Evolutionary conservation across 768 basidiomycete species (phyloP).

Genomic region (Podaxis rugospora): DNA sequence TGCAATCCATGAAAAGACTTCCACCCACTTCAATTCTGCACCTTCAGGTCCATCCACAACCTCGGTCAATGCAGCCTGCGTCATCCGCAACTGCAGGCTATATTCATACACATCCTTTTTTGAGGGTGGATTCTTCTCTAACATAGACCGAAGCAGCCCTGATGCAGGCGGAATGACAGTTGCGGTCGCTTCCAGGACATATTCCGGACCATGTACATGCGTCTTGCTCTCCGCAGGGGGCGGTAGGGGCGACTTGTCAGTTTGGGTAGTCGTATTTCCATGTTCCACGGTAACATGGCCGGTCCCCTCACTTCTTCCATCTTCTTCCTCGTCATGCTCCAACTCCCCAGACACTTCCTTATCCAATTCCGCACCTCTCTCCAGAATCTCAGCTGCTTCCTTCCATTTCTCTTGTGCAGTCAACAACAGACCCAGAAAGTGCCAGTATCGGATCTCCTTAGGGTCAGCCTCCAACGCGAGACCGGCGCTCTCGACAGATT

Average conservation of each 20-base stretch:
- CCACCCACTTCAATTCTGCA: constrained; percentile 76
- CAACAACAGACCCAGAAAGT: constrained; percentile 82
- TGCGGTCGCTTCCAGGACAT: constrained; percentile 23
- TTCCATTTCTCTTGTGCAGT: constrained; percentile 75
- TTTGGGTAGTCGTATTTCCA: neutral
- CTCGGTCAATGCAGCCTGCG: constrained; percentile 77
- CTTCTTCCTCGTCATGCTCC: constrained; percentile 15
- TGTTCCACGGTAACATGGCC: neutral
- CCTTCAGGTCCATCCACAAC: constrained; percentile 81
- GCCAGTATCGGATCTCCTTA: constrained; percentile 74
- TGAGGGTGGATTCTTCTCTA: constrained; percentile 34
- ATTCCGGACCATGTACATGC: neutral
- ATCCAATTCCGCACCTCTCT: constrained; percentile 64
- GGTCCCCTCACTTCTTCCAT: constrained; percentile 11
- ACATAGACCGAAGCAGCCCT: constrained; percentile 18
- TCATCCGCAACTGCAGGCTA: constrained; percentile 82
- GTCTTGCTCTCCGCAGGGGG: neutral
- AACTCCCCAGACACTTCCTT: constrained; percentile 28
- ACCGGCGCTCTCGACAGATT: constrained; percentile 64
- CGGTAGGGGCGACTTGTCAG: neutral
- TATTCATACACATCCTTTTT: constrained; percentile 65
- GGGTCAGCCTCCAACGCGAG: constrained; percentile 69
- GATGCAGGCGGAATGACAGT: constrained; percentile 34
- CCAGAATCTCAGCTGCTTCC: constrained; percentile 71
- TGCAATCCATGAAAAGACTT: constrained; percentile 84